These are phyloP conservation scores for Ambrosia artemisiifolia DNA, from an alignment of 129 eudicot species.

Conservation along the genomic window DNA sequence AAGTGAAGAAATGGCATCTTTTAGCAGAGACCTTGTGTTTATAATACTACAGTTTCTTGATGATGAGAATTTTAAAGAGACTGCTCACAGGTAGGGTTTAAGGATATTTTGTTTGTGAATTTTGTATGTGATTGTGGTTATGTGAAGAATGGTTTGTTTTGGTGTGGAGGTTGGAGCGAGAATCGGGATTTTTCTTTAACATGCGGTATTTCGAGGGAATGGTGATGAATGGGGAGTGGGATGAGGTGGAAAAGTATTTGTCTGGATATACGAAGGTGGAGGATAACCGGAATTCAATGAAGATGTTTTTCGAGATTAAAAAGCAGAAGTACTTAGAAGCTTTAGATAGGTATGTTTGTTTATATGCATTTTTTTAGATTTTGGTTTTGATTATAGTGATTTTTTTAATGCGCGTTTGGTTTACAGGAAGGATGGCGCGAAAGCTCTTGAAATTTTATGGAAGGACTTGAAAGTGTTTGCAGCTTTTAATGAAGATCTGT, in stretches of 20 bases:
- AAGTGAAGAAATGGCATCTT: conserved; percentile 46
- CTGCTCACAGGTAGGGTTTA: conserved; percentile 59
- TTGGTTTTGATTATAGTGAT: not conserved
- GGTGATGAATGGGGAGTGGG: conserved; percentile 82
- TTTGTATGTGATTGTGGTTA: not conserved
- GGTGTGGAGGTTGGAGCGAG: conserved; percentile 66
- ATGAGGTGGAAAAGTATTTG: conserved; percentile 69
- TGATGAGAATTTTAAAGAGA: conserved; percentile 64
- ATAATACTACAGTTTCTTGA: conserved; percentile 77
- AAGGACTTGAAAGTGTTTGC: conserved; percentile 79
- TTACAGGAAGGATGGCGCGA: conserved; percentile 64
- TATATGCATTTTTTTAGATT: not conserved
- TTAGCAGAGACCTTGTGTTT: conserved; percentile 73
- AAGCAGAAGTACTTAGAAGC: conserved; percentile 90
- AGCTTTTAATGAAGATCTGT: conserved; percentile 60
- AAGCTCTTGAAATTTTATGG: conserved; percentile 60
- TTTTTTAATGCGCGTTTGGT: not conserved
- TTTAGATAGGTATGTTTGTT: conserved; percentile 60
- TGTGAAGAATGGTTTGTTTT: conserved; percentile 6
- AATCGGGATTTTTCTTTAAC: conserved; percentile 72
- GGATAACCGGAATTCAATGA: conserved; percentile 79
- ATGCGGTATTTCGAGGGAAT: conserved; percentile 71
- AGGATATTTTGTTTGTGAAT: not conserved
- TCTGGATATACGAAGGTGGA: conserved; percentile 82
- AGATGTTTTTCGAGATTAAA: conserved; percentile 70